A percentile compares a stretch with the other conserved stretches of the same genome.
phyloP scores from a whole-genome alignment of 768 basidiomycete species.

The Leccinum subtestaceum region DNA sequence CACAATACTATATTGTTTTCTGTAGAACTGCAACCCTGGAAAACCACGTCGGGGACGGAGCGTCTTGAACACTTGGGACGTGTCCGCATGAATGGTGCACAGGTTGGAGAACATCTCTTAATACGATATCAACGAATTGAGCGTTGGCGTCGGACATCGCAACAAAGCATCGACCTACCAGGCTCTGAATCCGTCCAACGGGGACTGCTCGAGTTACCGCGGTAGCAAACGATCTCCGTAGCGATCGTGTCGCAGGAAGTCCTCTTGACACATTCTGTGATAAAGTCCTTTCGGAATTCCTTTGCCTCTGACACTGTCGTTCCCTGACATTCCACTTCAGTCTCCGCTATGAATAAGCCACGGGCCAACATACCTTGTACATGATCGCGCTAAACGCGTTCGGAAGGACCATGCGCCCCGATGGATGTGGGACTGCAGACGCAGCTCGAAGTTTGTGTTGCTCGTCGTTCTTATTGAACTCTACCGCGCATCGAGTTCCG shows the following conservation, averaged over 20 bases:
- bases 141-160: no score
- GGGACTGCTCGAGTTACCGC: no score
- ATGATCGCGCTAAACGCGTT: constrained; percentile 32
- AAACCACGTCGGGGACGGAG: constrained; percentile 30
- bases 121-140: no score
- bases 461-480: constrained; percentile 28
- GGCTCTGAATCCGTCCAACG: no score
- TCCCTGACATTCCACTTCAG: constrained; percentile 18
- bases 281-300: constrained; percentile 33
- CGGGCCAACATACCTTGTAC: constrained; percentile 17
- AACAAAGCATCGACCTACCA: no score
- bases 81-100: neutral
- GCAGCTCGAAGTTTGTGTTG: constrained; percentile 30
- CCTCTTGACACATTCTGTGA: constrained; percentile 15
- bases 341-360: neutral
- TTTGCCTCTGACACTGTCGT: constrained; percentile 28
- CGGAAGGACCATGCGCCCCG: constrained; percentile 32
- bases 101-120: no score
- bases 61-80: constrained; percentile 27
- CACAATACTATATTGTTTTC: constrained; percentile 38
- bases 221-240: no score
- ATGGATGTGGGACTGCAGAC: constrained; percentile 28
- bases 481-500: constrained; percentile 32
- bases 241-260: no score
- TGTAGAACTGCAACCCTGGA: constrained; percentile 29